phyloP scores from a whole-genome alignment of 768 basidiomycete species.

The Coprinopsis strossmayeri region DNA sequence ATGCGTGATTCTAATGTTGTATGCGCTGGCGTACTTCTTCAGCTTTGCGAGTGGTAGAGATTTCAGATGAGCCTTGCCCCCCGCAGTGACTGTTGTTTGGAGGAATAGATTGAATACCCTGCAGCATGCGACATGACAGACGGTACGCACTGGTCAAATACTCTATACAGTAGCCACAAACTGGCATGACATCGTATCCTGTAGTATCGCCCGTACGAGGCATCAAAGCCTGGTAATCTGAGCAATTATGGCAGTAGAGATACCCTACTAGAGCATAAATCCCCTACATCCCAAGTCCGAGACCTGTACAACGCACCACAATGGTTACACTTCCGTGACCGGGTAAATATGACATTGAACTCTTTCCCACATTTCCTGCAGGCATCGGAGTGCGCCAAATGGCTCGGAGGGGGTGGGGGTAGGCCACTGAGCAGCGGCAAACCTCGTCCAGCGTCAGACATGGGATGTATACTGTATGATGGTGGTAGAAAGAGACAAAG shows the following conservation, averaged over 20 bases:
- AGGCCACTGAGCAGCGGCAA: conserved; percentile 2
- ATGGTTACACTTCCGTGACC: conserved; percentile 4
- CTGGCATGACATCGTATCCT: conserved; percentile 60
- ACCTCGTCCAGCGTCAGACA: not conserved
- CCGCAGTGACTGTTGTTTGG: conserved; percentile 67
- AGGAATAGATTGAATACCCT: conserved; percentile 6
- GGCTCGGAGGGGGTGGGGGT: not conserved
- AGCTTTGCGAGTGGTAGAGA: conserved; percentile 52
- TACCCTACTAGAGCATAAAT: conserved; percentile 39
- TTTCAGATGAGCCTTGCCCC: conserved; percentile 50
- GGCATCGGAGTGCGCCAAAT: not conserved
- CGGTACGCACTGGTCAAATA: conserved; percentile 51
- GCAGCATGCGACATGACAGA: not conserved
- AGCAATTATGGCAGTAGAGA: conserved; percentile 65
- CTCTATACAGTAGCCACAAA: conserved; percentile 74
- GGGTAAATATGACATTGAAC: conserved; percentile 1
- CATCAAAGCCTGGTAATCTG: conserved; percentile 74
- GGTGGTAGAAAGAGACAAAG: not conserved
- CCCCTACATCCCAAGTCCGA: not conserved
- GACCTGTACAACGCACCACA: not conserved
- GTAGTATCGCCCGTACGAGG: conserved; percentile 46
- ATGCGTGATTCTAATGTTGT: conserved; percentile 55
- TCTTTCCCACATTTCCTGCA: not conserved
- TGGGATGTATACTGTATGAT: not conserved
- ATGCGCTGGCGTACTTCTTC: conserved; percentile 63